Conservation (phyloP, 2,329 filamentous ascomycete genomes). For the Fusarium veterinarium region DNA sequence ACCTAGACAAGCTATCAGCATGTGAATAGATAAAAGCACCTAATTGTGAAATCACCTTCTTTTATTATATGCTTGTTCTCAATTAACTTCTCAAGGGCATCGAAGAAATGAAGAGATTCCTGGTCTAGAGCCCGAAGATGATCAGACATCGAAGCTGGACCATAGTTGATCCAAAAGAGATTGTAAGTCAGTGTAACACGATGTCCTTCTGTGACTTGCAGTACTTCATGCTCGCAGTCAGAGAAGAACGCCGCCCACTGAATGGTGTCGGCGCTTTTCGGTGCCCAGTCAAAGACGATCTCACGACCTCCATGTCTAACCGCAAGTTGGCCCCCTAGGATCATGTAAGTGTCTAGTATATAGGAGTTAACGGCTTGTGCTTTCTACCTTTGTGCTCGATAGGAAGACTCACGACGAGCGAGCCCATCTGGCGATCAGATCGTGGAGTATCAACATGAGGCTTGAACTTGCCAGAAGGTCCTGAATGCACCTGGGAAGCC, state of each 20-base stretch:
- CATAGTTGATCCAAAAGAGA: slow-evolving; percentile 53
- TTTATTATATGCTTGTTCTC: not conserved
- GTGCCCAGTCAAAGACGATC: slow-evolving; percentile 56
- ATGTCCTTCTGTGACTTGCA: slow-evolving; percentile 61
- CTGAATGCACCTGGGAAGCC: slow-evolving; percentile 58
- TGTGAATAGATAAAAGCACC: not conserved
- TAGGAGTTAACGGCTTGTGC: too few species aligned
- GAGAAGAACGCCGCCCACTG: slow-evolving; percentile 65
- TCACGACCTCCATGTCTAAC: slow-evolving; percentile 54
- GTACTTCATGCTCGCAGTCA: slow-evolving; percentile 65
- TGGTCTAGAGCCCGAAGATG: slow-evolving; percentile 17
- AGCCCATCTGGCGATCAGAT: slow-evolving; percentile 60
- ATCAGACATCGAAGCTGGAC: slow-evolving; percentile 40
- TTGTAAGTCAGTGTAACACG: slow-evolving; percentile 68
- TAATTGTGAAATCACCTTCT: not conserved
- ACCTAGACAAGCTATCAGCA: slow-evolving; percentile 26
- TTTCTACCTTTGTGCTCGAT: slow-evolving; percentile 37
- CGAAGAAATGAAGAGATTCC: slow-evolving; percentile 16
- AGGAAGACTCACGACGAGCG: slow-evolving; percentile 64
- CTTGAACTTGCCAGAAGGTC: slow-evolving; percentile 62
- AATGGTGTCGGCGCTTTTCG: slow-evolving; percentile 31
- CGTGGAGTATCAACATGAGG: slow-evolving; percentile 66
- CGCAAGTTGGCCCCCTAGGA: slow-evolving; percentile 54
- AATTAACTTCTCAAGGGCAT: slow-evolving; percentile 13
- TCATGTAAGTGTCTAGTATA: not conserved